Conservation (phyloP, 305 asterid species). For the Salvia sclarea region DNA sequence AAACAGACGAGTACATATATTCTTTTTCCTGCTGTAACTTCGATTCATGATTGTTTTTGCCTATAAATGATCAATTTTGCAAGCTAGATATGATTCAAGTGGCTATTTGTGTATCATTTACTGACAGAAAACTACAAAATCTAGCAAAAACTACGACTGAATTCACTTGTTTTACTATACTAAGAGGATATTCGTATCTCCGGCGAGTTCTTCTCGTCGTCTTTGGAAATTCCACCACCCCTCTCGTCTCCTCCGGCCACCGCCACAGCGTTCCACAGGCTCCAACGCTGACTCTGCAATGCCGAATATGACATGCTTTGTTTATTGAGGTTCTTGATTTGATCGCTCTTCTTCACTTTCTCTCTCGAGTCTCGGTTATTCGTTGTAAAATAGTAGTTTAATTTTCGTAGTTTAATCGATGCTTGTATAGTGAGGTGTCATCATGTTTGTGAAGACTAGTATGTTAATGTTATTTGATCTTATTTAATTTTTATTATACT, state of each 20-base stretch:
- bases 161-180: slow-evolving; percentile 34
- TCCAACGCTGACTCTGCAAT: slow-evolving; percentile 80
- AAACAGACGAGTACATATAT: not conserved
- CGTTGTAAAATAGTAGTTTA: too few relatives aligned
- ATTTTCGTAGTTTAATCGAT: too few relatives aligned
- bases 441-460: too few relatives aligned
- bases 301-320: slow-evolving; percentile 65
- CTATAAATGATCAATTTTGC: slow-evolving; percentile 9
- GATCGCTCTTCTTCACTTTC: not conserved
- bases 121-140: slow-evolving; percentile 29
- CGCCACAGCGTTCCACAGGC: slow-evolving; percentile 89
- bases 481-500: too few relatives aligned
- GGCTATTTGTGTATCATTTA: slow-evolving; percentile 36
- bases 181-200: too few relatives aligned
- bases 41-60: slow-evolving; percentile 21
- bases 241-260: slow-evolving; percentile 69
- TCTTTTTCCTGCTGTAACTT: slow-evolving; percentile 7
- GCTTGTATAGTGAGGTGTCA: too few relatives aligned
- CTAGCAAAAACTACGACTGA: slow-evolving; percentile 25
- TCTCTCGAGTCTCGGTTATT: too few relatives aligned
- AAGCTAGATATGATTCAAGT: slow-evolving; percentile 31
- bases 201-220: slow-evolving; percentile 45
- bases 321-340: slow-evolving; percentile 7
- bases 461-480: too few relatives aligned
- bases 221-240: slow-evolving; percentile 46